Evolutionary conservation across 2,329 filamentous ascomycete genomes (phyloP).

Genomic region (Aphanoascus verrucosus): DNA sequence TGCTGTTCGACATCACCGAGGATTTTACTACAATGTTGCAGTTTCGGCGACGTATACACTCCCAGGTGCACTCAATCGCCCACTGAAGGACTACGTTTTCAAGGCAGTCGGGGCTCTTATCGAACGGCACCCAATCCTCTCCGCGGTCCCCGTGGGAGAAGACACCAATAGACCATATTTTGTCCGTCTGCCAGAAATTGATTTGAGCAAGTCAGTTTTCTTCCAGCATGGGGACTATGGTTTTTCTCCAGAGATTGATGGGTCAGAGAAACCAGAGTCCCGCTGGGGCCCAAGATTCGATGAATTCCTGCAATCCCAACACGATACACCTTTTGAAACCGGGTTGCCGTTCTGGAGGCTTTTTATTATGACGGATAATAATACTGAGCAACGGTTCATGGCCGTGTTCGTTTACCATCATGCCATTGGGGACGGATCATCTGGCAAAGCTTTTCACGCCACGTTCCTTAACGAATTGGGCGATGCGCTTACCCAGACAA

Average conservation of each 20-base stretch:
- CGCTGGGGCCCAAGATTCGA: conserved; percentile 33
- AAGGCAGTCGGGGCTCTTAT: conserved; percentile 31
- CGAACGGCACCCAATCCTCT: conserved; percentile 34
- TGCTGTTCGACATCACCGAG: conserved; percentile 34
- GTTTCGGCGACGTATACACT: conserved; percentile 32
- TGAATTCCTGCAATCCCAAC: conserved; percentile 32
- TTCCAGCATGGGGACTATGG: conserved; percentile 23
- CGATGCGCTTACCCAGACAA: not conserved
- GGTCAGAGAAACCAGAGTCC: not conserved
- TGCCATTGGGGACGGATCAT: conserved; percentile 38
- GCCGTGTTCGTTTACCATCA: conserved; percentile 41
- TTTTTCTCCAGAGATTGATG: conserved; percentile 7
- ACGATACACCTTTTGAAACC: conserved; percentile 31
- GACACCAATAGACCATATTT: conserved; percentile 34
- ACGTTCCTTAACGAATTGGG: conserved; percentile 31
- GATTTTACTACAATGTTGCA: conserved; percentile 38
- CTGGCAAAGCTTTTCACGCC: conserved; percentile 38
- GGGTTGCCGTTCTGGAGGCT: conserved; percentile 38
- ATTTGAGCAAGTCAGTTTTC: conserved; percentile 31
- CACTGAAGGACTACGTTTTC: conserved; percentile 28
- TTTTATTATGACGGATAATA: conserved; percentile 25
- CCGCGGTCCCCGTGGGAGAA: conserved; percentile 35
- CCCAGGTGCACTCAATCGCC: conserved; percentile 19
- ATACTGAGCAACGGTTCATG: conserved; percentile 28
- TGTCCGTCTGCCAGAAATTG: conserved; percentile 34